Base-by-base conservation (phyloP, 2,329 filamentous ascomycete species). In the Ceratocystis variospora region DNA sequence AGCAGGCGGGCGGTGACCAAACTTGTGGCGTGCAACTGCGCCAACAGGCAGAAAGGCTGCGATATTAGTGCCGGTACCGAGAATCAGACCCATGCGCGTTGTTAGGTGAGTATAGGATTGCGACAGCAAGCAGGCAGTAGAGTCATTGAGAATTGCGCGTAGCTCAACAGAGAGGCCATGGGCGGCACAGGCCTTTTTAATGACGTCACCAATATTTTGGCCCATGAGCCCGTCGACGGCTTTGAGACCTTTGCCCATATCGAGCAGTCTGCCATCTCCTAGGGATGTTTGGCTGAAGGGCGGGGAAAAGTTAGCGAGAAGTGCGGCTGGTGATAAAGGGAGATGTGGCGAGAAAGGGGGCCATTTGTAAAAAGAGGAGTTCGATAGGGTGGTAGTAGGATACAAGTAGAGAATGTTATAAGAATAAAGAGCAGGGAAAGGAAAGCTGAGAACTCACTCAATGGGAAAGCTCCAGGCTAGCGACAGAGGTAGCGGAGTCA, bases 401-500 rank as follows among this genome's bases (percentile, higher is more conserved):
- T 45, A 53, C 48, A 45, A 37, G 10, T 41, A 41, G 37, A 55
- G n/a, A 2, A 15, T n/a, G 31, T 19, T 22, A 25, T 15, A 5
- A 22, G 22, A 22, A 28, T 33, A 25, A 25, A 45, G 2, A 48
- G 19, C 5, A 33, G 45, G 37, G 2, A 6, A 62, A 44, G 25
- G 33, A 15, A 62, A 3, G 33, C 62, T 22, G 62, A 45, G 61
- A 33, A 77, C 83, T 72, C 77, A 87, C 84, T 87, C 82, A 57
- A 88, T 83, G 31, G 85, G 85, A 70, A 88, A 88, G 67, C 85
- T 87, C 84, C 85, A 88, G 5, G 85, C 83, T 68, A 87, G 73
- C 0, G 84, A 84, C 75, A 87, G 77, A 7, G 80, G 80, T 63
- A 87, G 75, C 33, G 80, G 78, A 1, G 76, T 73, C 22, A 31